Conservation (phyloP, 179 eudicot species). For the Beta corolliflora region DNA sequence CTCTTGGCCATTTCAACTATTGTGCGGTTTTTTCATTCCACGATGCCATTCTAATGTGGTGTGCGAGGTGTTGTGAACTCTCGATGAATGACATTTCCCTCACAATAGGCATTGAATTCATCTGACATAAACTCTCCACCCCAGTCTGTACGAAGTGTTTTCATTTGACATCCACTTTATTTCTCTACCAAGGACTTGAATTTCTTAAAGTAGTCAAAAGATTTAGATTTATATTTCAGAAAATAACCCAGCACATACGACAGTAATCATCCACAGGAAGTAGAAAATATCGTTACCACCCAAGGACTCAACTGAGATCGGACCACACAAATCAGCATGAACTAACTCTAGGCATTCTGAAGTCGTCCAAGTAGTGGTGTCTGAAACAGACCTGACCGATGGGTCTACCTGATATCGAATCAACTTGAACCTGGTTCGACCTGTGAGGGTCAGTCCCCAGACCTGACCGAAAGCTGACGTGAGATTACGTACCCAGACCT, state of each 20-base stretch:
- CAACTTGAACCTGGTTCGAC: too few species aligned
- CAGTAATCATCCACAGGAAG: conserved; percentile 24
- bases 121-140: neutral
- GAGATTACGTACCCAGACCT: too few species aligned
- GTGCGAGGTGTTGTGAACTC: neutral
- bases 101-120: neutral
- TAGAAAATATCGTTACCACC: conserved; percentile 31
- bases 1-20: neutral
- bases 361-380: neutral
- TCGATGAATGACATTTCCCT: neutral
- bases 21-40: neutral
- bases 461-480: too few species aligned
- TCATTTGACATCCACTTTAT: neutral
- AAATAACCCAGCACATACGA: conserved; percentile 16
- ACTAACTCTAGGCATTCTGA: conserved; percentile 3
- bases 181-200: conserved; percentile 27
- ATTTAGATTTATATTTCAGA: conserved; percentile 14
- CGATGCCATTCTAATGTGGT: neutral
- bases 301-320: neutral
- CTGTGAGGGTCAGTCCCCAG: too few species aligned
- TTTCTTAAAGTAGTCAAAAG: conserved; percentile 29
- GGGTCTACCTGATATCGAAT: too few species aligned
- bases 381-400: too few species aligned
- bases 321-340: conserved; percentile 7
- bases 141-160: conserved; percentile 5